Evolutionary conservation across 768 basidiomycete species (phyloP), one percentile per base, ranked within the genome.

Genomic region (Scleroderma citrinum): DNA sequence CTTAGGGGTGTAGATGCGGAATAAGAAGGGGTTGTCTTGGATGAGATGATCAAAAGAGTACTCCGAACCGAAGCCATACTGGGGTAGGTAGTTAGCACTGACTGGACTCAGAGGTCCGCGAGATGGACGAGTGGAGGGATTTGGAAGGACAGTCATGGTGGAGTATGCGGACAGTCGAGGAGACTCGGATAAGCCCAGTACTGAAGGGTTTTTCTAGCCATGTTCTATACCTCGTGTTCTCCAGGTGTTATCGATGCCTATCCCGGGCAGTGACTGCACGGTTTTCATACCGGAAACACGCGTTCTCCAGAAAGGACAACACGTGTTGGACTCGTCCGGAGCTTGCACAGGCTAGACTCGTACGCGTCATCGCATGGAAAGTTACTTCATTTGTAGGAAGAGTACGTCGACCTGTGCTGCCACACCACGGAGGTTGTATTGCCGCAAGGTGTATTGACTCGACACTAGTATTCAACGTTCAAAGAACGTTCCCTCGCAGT

Each of bases 1-100:
- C 60, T 81, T 85, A 24, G 87, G 87, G 31, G 86, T 87, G 62
- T 89, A 82, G 13, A 90, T 80, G 37, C 87, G 85, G 71, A 85
- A 90, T 57, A 90, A 75, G 67, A 87, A 88, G 30, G 77, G 80
- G 61, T 88, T 89, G 47, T 75, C 71, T 46, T 75, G 69, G 55
- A 83, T 66, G 38, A 90, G 76, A 31, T 67, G 69, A 46, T 78
- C 75, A 60, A 89, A 89, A 37, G 79, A 71, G 61, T 76, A 67
- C 54, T 83, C 78, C 37, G 76, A 60, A 37, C 81, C 77, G 61
- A 87, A 88, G 46, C 87, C 86, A 58, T 83, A 83, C 64, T 87
- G 87, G 46, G 87, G 85, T 42, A 87, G 73, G 32, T 65, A 60
- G 19, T 30, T 51, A 11, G 52, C 54, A 14, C 34, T 40, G 35